A percentile compares a stretch with the other conserved stretches of the same genome.
Conservation (phyloP, 257 asterid species). For the Solanum sitiens region DNA sequence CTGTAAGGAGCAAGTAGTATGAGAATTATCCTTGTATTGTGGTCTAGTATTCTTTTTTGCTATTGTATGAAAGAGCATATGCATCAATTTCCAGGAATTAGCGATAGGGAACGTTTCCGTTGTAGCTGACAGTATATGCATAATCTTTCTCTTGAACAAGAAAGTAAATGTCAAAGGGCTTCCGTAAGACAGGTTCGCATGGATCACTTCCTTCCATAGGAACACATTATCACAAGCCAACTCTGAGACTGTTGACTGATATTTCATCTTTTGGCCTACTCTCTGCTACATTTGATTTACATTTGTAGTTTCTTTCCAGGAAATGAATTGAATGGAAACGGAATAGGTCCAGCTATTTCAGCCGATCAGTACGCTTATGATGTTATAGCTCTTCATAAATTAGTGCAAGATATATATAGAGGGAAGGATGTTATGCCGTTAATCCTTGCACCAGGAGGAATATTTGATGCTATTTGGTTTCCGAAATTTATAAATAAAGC, state of each 20-base stretch:
- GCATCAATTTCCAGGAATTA: background rate
- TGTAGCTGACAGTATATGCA: background rate
- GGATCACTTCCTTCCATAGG: background rate
- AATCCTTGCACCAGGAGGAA: conserved; percentile 81
- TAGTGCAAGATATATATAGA: conserved; percentile 43
- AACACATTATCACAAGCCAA: background rate
- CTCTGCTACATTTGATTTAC: background rate
- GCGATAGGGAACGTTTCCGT: background rate
- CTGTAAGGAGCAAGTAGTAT: background rate
- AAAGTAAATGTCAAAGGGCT: background rate
- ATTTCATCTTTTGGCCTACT: background rate
- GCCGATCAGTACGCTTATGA: conserved; percentile 63
- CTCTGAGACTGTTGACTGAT: background rate
- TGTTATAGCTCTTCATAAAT: conserved; percentile 24
- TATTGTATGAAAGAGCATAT: background rate
- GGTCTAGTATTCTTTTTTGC: background rate
- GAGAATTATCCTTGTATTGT: background rate
- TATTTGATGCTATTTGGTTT: conserved; percentile 61
- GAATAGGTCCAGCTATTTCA: conserved; percentile 57
- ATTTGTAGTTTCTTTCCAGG: conserved; percentile 25
- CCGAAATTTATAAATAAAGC: conserved; percentile 27
- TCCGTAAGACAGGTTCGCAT: background rate
- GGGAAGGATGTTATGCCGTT: conserved; percentile 36
- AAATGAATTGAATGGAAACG: conserved; percentile 76
- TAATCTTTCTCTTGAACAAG: background rate